Base-by-base conservation (phyloP, 2,329 filamentous ascomycete genomes). In the Penicillium sp. region DNA sequence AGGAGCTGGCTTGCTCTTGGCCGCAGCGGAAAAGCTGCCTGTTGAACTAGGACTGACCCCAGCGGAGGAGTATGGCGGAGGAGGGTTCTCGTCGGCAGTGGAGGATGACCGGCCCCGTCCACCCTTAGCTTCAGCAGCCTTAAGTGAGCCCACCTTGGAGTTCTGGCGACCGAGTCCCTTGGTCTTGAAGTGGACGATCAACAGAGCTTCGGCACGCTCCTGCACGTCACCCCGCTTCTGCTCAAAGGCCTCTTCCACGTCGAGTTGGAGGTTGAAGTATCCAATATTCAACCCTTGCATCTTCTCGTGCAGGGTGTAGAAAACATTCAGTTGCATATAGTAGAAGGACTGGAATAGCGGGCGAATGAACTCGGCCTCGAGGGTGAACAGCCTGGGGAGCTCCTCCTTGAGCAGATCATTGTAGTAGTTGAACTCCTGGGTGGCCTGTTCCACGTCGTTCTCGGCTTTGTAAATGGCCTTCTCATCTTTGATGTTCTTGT, bases 281-380 rank as follows among this genome's bases (percentile, higher is more conserved):
- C 92, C 92, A 70, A 99, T 99, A 69, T 97, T 92, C 73, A 95
- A 92, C 63, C 84, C 87, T 78, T 99, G 94, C 94, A 99, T 99
- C 77, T 88, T 91, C 76, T 97, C 93, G 73, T 99, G 94, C 50
- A 99, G 82, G 1, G 94, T 99, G 77, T 99, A 99, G 75, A 97
- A 99, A 62, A 99, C 91, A 75, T 99, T 99, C 62, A 99, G 85
- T 76, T 99, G 94, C 94, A 99, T 99, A 81, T 97, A 99, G 78
- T 99, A 99, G 79, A 99, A 99, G 9, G 91, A 96, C 74, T 97
- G 94, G 82, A 99, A 99, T 7, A 99, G 85, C 2, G 94, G 94
- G 64, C 91, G 88, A 74, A 99, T 99, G 73, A 99, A 97, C 74
- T 97, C 89, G 60, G 88, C 85, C 75, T 99, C 94, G 16, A 99